Conservation (phyloP, 2,329 filamentous ascomycete species). For the Fusarium austroafricanum region DNA sequence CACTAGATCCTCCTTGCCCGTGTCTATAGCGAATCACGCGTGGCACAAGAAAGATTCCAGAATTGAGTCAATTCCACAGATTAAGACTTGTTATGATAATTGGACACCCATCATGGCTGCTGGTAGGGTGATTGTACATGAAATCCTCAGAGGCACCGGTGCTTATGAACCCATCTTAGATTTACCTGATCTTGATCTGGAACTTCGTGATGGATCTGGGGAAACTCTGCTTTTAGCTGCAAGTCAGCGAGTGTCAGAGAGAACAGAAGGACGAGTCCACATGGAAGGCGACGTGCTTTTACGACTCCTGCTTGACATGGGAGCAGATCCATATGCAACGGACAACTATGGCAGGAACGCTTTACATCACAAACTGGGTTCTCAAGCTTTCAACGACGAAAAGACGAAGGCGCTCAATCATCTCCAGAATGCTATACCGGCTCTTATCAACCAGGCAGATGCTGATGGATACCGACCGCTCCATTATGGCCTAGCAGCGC, state of each 20-base stretch:
- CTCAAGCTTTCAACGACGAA: not conserved
- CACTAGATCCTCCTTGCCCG: conserved; percentile 2
- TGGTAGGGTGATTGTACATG: conserved; percentile 19
- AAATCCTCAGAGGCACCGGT: conserved; percentile 9
- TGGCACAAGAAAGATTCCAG: conserved; percentile 2
- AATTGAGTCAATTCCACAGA: not conserved
- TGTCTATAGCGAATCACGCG: not conserved
- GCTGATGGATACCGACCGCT: conserved; percentile 29
- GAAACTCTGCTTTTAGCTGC: conserved; percentile 26
- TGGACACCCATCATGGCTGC: not conserved
- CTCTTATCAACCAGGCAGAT: conserved; percentile 28
- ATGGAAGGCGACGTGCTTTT: not conserved
- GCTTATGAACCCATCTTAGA: conserved; percentile 23
- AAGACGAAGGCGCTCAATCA: conserved; percentile 6
- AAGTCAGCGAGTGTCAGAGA: conserved; percentile 2
- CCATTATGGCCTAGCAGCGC: conserved; percentile 22
- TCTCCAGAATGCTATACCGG: not conserved
- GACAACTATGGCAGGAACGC: conserved; percentile 29
- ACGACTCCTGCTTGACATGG: conserved; percentile 17
- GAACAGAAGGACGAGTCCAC: accelerated
- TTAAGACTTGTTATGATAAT: not conserved
- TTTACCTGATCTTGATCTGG: conserved; percentile 18
- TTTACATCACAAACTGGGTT: conserved; percentile 21
- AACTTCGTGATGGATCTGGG: conserved; percentile 18
- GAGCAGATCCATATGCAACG: conserved; percentile 19